Evolutionary conservation across 2,329 filamentous ascomycete species (phyloP), one percentile per base, ranked within the genome.

Genomic region (Blumeriella jaapii): DNA sequence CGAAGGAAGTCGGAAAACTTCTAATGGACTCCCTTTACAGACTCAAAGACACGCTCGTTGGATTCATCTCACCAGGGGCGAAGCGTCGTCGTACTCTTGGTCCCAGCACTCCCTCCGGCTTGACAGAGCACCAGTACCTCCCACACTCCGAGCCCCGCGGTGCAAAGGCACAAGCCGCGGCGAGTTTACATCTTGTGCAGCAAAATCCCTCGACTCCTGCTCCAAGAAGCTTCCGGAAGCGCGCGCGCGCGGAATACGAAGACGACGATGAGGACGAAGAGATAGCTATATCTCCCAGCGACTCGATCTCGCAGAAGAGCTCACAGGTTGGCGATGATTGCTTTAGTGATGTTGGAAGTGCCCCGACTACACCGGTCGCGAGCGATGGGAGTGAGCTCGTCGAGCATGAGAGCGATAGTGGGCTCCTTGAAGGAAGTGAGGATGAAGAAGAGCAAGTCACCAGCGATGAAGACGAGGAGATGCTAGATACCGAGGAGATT

Each of bases 21-120:
- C n/a, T n/a, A 22, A 55, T 55, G 52, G 45, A 55, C 29, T 37
- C 45, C 14, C 27, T 57, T n/a, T 36, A 41, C 31, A 46, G 37
- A 29, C 31, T 57, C 25, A 48, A 45, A 34, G 50, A 55, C 31
- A 46, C 46, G 10, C 28, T 56, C 27, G 31, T 51, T 17, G 43
- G 41, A 12, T 50, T 46, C 30, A 36, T 57, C 26, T 53, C 53
- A 10, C 53, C 54, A 19, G 22, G 37, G 7, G 31, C 46, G 10
- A 55, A 55, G 29, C 54, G 54, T 29, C 55, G 46, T 23, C 52
- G 52, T 14, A 56, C 53, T 12, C 29, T 46, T 15, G 50, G 41
- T 12, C 46, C 46, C 36, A 34, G 31, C 12, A 47, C 44, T 14
- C 45, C 45, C n/a, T 40, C 47, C 8, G 29, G 34, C 9, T 27